A percentile compares a stretch with the other conserved stretches of the same genome.
Conservation (phyloP, 83 land plant species). For the Isoetes engelmannii region DNA sequence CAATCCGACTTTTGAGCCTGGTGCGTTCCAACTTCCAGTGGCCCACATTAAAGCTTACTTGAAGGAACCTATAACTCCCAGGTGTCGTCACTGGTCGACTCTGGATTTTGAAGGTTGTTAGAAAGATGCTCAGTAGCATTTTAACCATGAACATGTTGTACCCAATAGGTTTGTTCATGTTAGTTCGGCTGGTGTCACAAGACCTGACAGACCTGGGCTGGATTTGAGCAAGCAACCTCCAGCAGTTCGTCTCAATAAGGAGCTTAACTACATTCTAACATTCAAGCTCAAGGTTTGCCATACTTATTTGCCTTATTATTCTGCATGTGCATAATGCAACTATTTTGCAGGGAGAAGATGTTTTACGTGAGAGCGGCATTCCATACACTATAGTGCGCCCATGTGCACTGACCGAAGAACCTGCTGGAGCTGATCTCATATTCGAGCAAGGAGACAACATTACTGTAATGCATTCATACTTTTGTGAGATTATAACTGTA, state of each 20-base stretch:
- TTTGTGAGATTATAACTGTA: neutral
- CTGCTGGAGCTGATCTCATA: slow-evolving; percentile 94
- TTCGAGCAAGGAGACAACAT: slow-evolving; percentile 99
- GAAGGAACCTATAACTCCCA: slow-evolving; percentile 75
- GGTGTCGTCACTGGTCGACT: slow-evolving; percentile 29
- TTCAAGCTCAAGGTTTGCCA: slow-evolving; percentile 73
- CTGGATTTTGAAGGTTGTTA: neutral
- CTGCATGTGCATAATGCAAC: neutral
- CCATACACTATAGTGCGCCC: slow-evolving; percentile 92
- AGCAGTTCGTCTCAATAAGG: slow-evolving; percentile 95
- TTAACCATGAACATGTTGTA: neutral
- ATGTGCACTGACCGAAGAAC: slow-evolving; percentile 97
- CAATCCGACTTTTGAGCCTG: slow-evolving; percentile 83
- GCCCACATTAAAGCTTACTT: slow-evolving; percentile 74
- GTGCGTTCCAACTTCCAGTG: slow-evolving; percentile 84
- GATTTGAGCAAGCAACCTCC: slow-evolving; percentile 98
- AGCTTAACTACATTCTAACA: slow-evolving; percentile 72
- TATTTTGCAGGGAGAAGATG: slow-evolving; percentile 75
- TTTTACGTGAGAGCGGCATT: slow-evolving; percentile 86
- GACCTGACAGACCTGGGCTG: slow-evolving; percentile 93
- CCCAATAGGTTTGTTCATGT: slow-evolving; percentile 79
- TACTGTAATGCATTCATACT: slow-evolving; percentile 42
- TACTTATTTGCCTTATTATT: slow-evolving; percentile 3
- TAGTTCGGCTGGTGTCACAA: slow-evolving; percentile 95
- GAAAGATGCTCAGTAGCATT: neutral